Percentiles rank a stretch among this genome's conserved stretches.
Conservation (phyloP, 75 land plant genomes). For the Isoetes taiwanensis region DNA sequence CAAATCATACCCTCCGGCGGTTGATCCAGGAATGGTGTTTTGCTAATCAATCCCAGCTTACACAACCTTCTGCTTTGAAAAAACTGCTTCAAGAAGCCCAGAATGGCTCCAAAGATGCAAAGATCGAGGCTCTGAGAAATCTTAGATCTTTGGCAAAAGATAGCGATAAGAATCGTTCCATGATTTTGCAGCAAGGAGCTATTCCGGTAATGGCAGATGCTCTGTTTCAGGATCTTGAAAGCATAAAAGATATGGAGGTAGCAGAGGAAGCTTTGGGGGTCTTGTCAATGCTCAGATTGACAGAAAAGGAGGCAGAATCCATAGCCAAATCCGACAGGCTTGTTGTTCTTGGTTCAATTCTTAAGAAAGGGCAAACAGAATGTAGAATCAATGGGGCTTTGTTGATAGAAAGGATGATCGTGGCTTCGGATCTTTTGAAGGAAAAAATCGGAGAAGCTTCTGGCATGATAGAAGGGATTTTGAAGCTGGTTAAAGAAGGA, state of each 20-base stretch:
- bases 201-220: neutral
- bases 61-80: conserved; percentile 40
- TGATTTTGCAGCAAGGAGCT: too few relatives aligned
- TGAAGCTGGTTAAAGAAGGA: neutral
- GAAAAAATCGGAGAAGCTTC: neutral
- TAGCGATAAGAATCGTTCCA: neutral
- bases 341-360: neutral
- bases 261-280: neutral
- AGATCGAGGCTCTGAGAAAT: conserved; percentile 10
- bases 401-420: neutral
- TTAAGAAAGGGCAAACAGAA: neutral
- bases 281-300: neutral
- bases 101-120: too few relatives aligned
- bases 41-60: conserved; percentile 31
- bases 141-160: neutral
- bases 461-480: neutral
- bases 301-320: neutral
- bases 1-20: conserved; percentile 1
- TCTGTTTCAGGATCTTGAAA: neutral
- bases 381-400: neutral
- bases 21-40: conserved; percentile 7
- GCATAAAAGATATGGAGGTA: neutral
- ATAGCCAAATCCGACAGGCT: neutral
- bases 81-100: conserved; percentile 19
- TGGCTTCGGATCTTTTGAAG: neutral